Evolutionary conservation across 805 yeast genomes (phyloP).

Genomic region (Schizosaccharomyces japonicus): DNA sequence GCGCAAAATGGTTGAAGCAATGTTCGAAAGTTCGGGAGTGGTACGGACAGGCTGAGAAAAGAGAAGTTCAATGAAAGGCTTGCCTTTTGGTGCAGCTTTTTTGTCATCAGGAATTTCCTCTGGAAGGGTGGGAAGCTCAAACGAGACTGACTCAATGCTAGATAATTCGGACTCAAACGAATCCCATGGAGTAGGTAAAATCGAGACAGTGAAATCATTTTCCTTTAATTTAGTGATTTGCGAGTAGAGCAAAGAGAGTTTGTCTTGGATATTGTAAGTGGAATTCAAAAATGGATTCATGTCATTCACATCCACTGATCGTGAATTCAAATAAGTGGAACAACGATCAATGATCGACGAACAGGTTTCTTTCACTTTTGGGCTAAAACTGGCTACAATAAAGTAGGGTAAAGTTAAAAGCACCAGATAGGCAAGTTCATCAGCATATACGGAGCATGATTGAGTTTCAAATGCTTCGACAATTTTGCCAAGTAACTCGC

Average conservation of each 20-base stretch:
- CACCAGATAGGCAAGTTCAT: not conserved
- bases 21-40: slow-evolving; percentile 29
- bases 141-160: slow-evolving; percentile 18
- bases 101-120: slow-evolving; percentile 4
- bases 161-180: slow-evolving; percentile 11
- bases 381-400: not conserved
- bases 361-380: not conserved
- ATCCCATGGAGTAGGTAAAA: not conserved
- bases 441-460: not conserved
- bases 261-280: slow-evolving; percentile 33
- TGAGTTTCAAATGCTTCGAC: not conserved
- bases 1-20: slow-evolving; percentile 38
- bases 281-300: slow-evolving; percentile 25
- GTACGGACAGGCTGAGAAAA: slow-evolving; percentile 33
- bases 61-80: slow-evolving; percentile 26
- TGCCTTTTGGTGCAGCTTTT: slow-evolving; percentile 14
- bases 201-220: not conserved
- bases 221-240: slow-evolving; percentile 3
- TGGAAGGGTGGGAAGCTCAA: slow-evolving; percentile 11
- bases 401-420: not conserved
- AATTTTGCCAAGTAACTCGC: slow-evolving; percentile 9
- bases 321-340: not conserved
- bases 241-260: slow-evolving; percentile 20
- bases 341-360: not conserved
- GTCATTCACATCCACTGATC: not conserved